phyloP scores from a whole-genome alignment of 1,284 basidiomycete species.

The Apiotrichum siamense region DNA sequence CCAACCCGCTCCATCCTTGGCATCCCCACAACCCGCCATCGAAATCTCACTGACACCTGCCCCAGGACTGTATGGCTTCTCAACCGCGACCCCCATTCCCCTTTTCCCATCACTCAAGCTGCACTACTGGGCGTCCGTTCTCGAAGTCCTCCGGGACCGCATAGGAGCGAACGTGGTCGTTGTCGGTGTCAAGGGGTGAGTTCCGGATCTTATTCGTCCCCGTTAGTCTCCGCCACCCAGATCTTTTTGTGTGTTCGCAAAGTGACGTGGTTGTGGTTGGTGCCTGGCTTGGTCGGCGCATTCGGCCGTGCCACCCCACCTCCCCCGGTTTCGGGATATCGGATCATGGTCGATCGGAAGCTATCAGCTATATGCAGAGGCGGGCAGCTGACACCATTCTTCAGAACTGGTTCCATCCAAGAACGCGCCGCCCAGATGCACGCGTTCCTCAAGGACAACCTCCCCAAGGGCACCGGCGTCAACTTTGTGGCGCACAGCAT shows the following conservation, averaged over 20 bases:
- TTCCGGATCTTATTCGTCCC: slow-evolving; percentile 11
- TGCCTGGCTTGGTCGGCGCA: background rate
- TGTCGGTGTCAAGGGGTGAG: slow-evolving; percentile 87
- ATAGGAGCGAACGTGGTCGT: slow-evolving; percentile 90
- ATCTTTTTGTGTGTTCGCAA: background rate
- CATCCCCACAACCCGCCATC: background rate
- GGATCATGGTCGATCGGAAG: too few relatives aligned
- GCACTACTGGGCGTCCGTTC: slow-evolving; percentile 92
- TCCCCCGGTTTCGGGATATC: too few relatives aligned
- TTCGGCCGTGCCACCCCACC: too few relatives aligned
- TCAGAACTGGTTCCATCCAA: slow-evolving; percentile 85
- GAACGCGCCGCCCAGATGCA: slow-evolving; percentile 77
- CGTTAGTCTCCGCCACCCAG: background rate
- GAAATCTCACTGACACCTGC: background rate
- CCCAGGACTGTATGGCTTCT: slow-evolving; percentile 94
- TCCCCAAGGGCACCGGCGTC: slow-evolving; percentile 60
- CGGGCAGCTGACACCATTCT: too few relatives aligned
- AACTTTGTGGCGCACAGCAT: slow-evolving; percentile 97
- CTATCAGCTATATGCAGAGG: too few relatives aligned
- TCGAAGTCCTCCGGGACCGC: slow-evolving; percentile 72
- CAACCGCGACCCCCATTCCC: slow-evolving; percentile 67
- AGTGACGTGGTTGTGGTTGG: background rate
- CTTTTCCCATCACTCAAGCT: slow-evolving; percentile 59
- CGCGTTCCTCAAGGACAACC: slow-evolving; percentile 62
- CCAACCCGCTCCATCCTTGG: too few relatives aligned